Evolutionary conservation across 2,329 filamentous ascomycete species (phyloP), one percentile per base, ranked within the genome.

Genomic region (Alternaria ethzedia): DNA sequence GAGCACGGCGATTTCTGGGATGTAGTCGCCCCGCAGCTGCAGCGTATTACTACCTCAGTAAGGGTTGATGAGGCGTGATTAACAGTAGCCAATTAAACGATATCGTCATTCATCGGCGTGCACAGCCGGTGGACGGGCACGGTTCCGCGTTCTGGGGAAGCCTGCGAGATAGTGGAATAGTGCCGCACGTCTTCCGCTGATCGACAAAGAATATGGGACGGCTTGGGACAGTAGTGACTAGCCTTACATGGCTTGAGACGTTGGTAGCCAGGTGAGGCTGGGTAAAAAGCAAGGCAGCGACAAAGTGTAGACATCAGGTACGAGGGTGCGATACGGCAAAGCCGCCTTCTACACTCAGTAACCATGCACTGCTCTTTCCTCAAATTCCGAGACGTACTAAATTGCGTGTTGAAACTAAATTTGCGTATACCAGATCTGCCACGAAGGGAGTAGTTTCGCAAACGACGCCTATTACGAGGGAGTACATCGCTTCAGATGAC

Each of bases 61-160:
- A 41, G 13, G 30, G 41, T 46, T 13, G 13, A 54, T 6, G 17
- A 32, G 32, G 43, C 26, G 23, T 55, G 26, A 30, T 26, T 3
- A 41, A 21, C 5, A 15, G 25, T 6, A 25, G 5, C 59, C 59
- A 61, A 61, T 61, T 30, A 61, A 12, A 20, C 45, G 28, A 36
- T 17, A 20, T 54, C 41, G 47, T 43, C 30, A 28, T 23, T 41
- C 26, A 45, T 52, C 25, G 52, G n/a, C 15, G 11, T 26, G 26
- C 30, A 21, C 26, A 54, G 12, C 47, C 49, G 44, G 45, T 25
- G 49, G 32, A 52, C 49, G 49, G 30, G 6, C 20, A 50, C 13
- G 21, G 10, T 45, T 49, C 23, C 36, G 45, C 32, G 32, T 56
- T 64, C 57, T 55, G 55, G 56, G 57, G 60, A 63, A 60, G 28